These are phyloP conservation scores for Heliosperma pusillum DNA, from an alignment of 148 eudicot genomes.

Conservation along the genomic window DNA sequence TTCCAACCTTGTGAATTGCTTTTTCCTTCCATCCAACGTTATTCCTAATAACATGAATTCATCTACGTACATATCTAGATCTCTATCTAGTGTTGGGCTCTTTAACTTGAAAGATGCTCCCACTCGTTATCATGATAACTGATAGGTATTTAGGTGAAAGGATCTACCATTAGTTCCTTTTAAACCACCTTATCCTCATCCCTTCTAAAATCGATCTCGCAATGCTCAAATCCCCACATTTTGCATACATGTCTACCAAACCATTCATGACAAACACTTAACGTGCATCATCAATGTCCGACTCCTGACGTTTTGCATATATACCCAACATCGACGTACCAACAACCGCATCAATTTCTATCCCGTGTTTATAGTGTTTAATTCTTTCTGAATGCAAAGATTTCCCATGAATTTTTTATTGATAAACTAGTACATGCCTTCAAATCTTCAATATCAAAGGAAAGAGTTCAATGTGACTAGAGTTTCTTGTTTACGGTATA, in stretches of 20 bases:
- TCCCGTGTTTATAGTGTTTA: constrained; percentile 43
- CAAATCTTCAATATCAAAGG: constrained; percentile 48
- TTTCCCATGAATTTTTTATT: constrained; percentile 35
- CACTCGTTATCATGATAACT: too few relatives aligned
- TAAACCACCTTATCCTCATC: too few relatives aligned
- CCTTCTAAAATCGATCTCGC: constrained; percentile 51
- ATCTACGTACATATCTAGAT: too few relatives aligned
- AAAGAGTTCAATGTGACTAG: neutral
- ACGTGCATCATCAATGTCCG: constrained; percentile 36
- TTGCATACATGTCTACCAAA: constrained; percentile 73
- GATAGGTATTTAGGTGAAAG: too few relatives aligned
- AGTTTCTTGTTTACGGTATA: constrained; percentile 13
- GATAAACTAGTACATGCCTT: constrained; percentile 53
- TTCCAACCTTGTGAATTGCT: too few relatives aligned
- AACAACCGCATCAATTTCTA: constrained; percentile 34
- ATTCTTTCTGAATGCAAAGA: constrained; percentile 43
- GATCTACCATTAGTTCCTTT: too few relatives aligned
- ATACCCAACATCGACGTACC: constrained; percentile 52
- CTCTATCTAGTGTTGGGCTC: too few relatives aligned
- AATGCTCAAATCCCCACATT: constrained; percentile 60
- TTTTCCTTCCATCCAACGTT: too few relatives aligned
- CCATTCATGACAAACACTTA: constrained; percentile 57
- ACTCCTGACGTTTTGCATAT: constrained; percentile 61
- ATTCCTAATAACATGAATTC: too few relatives aligned
- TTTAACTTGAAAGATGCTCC: too few relatives aligned